These are phyloP conservation scores for Centaurea solstitialis DNA, from an alignment of 129 eudicot genomes.

Conservation along the genomic window DNA sequence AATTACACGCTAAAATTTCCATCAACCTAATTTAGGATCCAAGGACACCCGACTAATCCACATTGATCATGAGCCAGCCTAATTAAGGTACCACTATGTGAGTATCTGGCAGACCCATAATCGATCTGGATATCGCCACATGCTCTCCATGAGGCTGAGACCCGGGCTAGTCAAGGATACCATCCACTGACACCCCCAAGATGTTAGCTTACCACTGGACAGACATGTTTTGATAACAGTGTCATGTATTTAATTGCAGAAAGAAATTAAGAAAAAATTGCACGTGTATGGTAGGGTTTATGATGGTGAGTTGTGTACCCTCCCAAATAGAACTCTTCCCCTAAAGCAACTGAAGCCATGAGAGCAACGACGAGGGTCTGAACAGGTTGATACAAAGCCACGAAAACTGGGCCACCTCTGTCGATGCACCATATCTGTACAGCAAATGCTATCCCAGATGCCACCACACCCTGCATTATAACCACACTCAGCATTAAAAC, in stretches of 20 bases:
- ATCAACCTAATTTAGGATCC: no score
- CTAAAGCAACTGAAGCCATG: constrained; percentile 85
- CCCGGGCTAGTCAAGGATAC: no score
- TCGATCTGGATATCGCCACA: no score
- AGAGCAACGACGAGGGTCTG: constrained; percentile 98
- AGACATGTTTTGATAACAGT: no score
- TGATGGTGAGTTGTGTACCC: constrained; percentile 52
- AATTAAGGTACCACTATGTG: no score
- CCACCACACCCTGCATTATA: constrained; percentile 89
- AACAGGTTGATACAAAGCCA: constrained; percentile 98
- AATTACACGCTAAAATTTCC: no score
- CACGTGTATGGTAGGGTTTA: constrained; percentile 30
- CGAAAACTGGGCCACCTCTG: constrained; percentile 99
- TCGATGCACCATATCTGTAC: constrained; percentile 99
- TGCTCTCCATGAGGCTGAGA: no score
- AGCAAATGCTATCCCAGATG: constrained; percentile 99
- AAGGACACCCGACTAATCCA: no score
- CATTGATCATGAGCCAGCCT: no score
- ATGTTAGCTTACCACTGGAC: no score
- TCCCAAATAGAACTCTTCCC: constrained; percentile 96
- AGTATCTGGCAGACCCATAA: no score
- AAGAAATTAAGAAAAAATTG: not conserved
- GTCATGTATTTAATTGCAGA: not conserved
- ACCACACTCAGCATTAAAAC: constrained; percentile 1
- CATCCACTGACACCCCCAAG: no score